Evolutionary conservation across 306 rosid genomes (phyloP).

Genomic region (Morella rubra): DNA sequence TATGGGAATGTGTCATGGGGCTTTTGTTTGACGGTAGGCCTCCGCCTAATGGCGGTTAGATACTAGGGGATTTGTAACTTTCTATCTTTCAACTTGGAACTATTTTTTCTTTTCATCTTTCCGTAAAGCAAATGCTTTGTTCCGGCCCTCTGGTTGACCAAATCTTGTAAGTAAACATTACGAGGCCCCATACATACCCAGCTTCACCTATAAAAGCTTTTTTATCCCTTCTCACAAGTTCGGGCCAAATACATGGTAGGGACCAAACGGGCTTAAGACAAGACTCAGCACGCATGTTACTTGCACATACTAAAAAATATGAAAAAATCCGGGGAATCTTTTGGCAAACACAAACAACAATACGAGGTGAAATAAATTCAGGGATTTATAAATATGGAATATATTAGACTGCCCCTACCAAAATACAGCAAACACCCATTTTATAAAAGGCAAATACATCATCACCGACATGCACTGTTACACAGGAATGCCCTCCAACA

Average conservation of each 20-base stretch:
- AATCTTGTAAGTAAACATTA: no score
- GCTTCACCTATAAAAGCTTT: not conserved
- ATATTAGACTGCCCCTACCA: slow-evolving; percentile 40
- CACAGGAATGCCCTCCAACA: slow-evolving; percentile 47
- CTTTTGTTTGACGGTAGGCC: not conserved
- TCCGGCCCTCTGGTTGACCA: no score
- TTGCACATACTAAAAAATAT: no score
- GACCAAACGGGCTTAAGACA: not conserved
- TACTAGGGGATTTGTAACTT: not conserved
- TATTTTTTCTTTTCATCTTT: no score
- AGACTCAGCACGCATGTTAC: not conserved
- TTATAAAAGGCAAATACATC: slow-evolving; percentile 40
- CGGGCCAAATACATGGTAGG: not conserved
- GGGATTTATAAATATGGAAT: slow-evolving; percentile 22
- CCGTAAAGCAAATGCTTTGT: no score
- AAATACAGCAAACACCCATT: slow-evolving; percentile 53
- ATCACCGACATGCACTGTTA: slow-evolving; percentile 50
- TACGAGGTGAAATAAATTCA: not conserved
- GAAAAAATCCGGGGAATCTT: not conserved
- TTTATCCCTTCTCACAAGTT: not conserved
- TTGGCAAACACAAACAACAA: not conserved
- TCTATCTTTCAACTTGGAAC: no score
- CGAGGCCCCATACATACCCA: no score
- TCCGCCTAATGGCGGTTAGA: not conserved
- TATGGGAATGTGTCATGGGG: not conserved